Conservation (phyloP, 176 grass and related monocot genomes). For the Zea mays region DNA sequence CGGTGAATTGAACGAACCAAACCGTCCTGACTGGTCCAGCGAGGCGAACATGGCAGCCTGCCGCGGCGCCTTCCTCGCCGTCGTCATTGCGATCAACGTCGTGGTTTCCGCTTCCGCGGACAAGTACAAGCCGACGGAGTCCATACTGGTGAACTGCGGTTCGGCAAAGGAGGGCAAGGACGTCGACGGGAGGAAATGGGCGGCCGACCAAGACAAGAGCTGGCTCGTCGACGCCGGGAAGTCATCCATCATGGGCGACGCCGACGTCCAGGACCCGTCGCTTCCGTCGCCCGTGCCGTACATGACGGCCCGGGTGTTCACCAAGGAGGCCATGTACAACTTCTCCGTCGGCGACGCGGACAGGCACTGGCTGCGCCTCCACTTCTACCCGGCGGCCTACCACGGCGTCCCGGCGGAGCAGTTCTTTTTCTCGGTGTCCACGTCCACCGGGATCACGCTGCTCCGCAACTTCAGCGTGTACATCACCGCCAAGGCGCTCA, state of each 20-base stretch:
- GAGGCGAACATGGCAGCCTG: conserved; percentile 12
- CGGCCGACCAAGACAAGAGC: conserved; percentile 43
- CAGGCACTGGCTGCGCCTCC: conserved; percentile 70
- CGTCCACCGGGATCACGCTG: conserved; percentile 54
- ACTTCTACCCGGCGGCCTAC: conserved; percentile 77
- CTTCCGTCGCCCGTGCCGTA: conserved; percentile 65
- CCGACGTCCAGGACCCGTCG: conserved; percentile 49
- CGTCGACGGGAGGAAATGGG: conserved; percentile 57
- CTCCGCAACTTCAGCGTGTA: conserved; percentile 78
- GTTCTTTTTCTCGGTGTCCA: conserved; percentile 67
- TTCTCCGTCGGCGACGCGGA: conserved; percentile 49
- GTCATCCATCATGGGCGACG: conserved; percentile 31
- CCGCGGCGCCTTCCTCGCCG: not conserved
- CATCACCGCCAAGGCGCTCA: conserved; percentile 70
- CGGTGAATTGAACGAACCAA: not conserved
- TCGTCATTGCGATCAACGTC: not conserved
- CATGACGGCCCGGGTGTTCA: conserved; percentile 78
- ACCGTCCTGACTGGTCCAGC: not conserved
- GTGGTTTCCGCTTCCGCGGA: not conserved
- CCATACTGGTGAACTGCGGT: conserved; percentile 65
- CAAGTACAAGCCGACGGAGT: conserved; percentile 48
- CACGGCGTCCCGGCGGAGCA: conserved; percentile 46
- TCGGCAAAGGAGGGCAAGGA: conserved; percentile 53
- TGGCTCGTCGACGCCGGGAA: conserved; percentile 50
- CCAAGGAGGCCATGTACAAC: conserved; percentile 51